Evolutionary conservation across 306 rosid species (phyloP).

Genomic region (Trifolium subterraneum): DNA sequence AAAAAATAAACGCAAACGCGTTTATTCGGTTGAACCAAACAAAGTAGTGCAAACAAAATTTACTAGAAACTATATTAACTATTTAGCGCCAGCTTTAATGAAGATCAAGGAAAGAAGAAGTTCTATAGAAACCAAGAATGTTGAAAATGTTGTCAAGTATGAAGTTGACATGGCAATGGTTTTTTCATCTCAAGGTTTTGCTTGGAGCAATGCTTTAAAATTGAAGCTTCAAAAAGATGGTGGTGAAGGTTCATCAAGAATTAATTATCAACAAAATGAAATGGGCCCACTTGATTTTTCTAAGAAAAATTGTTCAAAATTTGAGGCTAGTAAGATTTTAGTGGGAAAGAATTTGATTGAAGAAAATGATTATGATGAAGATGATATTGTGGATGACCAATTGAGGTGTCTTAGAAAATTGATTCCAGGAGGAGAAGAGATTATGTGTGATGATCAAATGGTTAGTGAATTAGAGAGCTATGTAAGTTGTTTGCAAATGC

Average conservation of each 20-base stretch:
- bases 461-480: conserved; percentile 64
- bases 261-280: background rate
- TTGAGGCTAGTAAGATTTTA: conserved; percentile 1
- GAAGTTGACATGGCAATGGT: conserved; percentile 86
- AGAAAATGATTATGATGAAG: conserved; percentile 13
- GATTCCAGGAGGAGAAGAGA: conserved; percentile 75
- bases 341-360: background rate
- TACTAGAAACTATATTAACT: conserved; percentile 56
- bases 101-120: conserved; percentile 46
- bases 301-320: background rate
- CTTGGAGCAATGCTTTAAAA: conserved; percentile 74
- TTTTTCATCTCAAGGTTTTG: conserved; percentile 57
- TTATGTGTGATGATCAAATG: conserved; percentile 51
- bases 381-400: conserved; percentile 32
- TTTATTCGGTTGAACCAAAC: conserved; percentile 55
- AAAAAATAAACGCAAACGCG: conserved; percentile 55
- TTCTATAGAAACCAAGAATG: conserved; percentile 11
- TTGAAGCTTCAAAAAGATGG: conserved; percentile 46
- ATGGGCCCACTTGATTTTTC: background rate
- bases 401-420: conserved; percentile 53
- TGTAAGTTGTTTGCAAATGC: conserved; percentile 70
- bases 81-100: conserved; percentile 59
- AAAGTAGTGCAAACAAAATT: conserved; percentile 47
- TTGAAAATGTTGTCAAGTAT: conserved; percentile 48
- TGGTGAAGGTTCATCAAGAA: background rate